Conservation (phyloP, 2,329 filamentous ascomycete genomes). For the Fusarium longipes region DNA sequence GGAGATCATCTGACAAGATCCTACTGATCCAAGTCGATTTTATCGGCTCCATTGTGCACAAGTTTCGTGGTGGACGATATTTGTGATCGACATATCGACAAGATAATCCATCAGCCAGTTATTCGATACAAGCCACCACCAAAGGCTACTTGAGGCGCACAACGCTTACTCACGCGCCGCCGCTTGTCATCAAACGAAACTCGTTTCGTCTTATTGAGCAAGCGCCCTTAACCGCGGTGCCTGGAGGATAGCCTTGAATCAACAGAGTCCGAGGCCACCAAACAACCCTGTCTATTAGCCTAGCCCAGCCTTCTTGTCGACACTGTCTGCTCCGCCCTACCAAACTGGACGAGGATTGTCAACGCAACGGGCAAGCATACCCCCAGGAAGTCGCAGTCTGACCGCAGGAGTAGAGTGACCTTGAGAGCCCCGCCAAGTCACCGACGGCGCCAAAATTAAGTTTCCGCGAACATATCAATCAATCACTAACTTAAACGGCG, state of each 20-base stretch:
- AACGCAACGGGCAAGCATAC: slow-evolving; percentile 46
- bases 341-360: slow-evolving; percentile 46
- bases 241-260: slow-evolving; percentile 18
- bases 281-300: slow-evolving; percentile 45
- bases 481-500: slow-evolving; percentile 41
- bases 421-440: slow-evolving; percentile 47
- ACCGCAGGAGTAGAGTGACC: slow-evolving; percentile 51
- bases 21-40: slow-evolving; percentile 33
- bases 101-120: slow-evolving; percentile 31
- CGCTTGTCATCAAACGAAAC: slow-evolving; percentile 20
- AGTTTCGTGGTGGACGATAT: slow-evolving; percentile 7
- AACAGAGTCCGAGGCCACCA: slow-evolving; percentile 34
- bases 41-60: slow-evolving; percentile 16
- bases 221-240: slow-evolving; percentile 29
- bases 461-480: slow-evolving; percentile 44
- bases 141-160: slow-evolving; percentile 10
- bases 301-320: slow-evolving; percentile 40
- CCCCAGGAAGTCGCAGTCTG: slow-evolving; percentile 49
- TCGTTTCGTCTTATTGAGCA: slow-evolving; percentile 8
- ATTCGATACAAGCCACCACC: slow-evolving; percentile 39
- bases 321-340: slow-evolving; percentile 45
- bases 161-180: slow-evolving; percentile 30
- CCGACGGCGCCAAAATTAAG: slow-evolving; percentile 49
- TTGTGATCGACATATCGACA: slow-evolving; percentile 26
- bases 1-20: slow-evolving; percentile 32